phyloP scores from a whole-genome alignment of 2,329 filamentous ascomycete genomes.

The Phialocephala subalpina region DNA sequence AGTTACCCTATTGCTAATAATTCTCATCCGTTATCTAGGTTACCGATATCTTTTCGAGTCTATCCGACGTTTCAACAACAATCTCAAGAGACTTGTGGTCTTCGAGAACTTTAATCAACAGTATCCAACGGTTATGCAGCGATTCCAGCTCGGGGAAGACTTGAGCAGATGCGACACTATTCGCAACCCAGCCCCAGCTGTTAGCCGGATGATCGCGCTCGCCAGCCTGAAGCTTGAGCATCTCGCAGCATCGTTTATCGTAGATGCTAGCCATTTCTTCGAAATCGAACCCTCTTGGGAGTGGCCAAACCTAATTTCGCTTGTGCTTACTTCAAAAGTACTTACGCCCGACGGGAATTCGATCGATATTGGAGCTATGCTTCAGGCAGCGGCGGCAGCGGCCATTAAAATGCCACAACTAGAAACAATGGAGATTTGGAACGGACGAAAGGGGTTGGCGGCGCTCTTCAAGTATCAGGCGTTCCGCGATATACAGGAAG shows the following conservation, averaged over 20 bases:
- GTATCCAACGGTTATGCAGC: constrained; percentile 37
- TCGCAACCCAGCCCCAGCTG: constrained; percentile 36
- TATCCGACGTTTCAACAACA: constrained; percentile 34
- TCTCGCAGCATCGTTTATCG: constrained; percentile 34
- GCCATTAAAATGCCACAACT: constrained; percentile 36
- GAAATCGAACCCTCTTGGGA: constrained; percentile 34
- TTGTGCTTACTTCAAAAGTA: constrained; percentile 34
- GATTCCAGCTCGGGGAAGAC: constrained; percentile 13
- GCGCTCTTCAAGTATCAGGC: constrained; percentile 34
- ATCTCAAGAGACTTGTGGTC: constrained; percentile 43
- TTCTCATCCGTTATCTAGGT: constrained; percentile 30
- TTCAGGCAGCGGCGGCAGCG: constrained; percentile 32
- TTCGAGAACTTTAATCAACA: constrained; percentile 48
- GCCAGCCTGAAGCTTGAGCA: constrained; percentile 33
- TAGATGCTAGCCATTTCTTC: constrained; percentile 35
- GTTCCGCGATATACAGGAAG: constrained; percentile 22
- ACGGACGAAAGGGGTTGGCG: constrained; percentile 33
- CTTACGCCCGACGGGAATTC: constrained; percentile 38
- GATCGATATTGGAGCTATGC: constrained; percentile 27
- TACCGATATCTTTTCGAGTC: constrained; percentile 42
- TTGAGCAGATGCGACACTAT: constrained; percentile 37
- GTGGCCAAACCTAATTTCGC: constrained; percentile 33
- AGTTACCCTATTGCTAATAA: constrained; percentile 34
- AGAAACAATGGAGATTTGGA: constrained; percentile 37
- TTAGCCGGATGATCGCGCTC: constrained; percentile 28